Evolutionary conservation across 371 early-diverging fungal genomes (phyloP), one percentile per base, ranked within the genome.

Genomic region (Mucor sp.): DNA sequence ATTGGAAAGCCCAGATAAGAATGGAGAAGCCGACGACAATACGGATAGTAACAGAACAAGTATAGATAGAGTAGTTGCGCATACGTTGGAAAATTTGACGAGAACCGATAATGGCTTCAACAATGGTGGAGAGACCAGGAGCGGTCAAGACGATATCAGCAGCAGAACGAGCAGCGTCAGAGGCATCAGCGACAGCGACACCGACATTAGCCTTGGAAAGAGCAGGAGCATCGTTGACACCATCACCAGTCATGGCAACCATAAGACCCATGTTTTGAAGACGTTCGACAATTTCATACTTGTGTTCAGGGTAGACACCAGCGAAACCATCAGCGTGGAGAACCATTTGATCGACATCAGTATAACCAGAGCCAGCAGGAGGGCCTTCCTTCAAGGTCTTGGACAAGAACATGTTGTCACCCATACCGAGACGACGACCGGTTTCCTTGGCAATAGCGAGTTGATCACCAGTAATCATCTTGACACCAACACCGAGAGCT

Each of bases 391-490:
- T 87, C 55, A 95, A 84, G 60, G 94, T 91, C 75, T 88, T 85
- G 37, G 91, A 85, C 63, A 89, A 81, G 81, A 87, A 89, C 87
- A 91, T 89, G 58, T 84, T 84, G 73, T 85, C 85, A 73, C 90
- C 90, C 89, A 90, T 87, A 69, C 85, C 85, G 33, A 90, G 85
- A 72, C 89, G 85, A 74, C 87, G 87, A 60, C 93, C 94, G 30
- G 94, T 89, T 74, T 95, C 90, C 76, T 90, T 90, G 62, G 93
- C 95, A 81, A 97, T 94, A 63, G 95, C 94, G 39, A 94, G 84
- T 74, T 95, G 95, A 78, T 95, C 95, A 74, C 97, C 98, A 35
- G 97, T 96, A 76, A 96, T 94, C 96, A 98, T 96, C 84, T 95
- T 91, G 70, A 96, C 95, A 72, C 90, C 79, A 66, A 98, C 92